Base-by-base conservation (phyloP, 2,329 filamentous ascomycete genomes). In the Calonectria leucothoes region DNA sequence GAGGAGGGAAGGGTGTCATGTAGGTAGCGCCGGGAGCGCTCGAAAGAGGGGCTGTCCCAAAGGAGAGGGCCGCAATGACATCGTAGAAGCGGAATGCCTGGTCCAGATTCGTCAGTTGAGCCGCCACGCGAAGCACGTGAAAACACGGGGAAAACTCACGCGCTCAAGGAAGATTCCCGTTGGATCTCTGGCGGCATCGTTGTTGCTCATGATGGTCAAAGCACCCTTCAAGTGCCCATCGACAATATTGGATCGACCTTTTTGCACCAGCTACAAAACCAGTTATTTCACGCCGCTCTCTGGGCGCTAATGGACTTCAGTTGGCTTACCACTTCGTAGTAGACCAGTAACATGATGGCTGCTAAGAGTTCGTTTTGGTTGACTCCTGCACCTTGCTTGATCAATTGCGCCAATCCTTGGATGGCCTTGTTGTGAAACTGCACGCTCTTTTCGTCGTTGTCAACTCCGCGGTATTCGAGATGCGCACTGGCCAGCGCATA, bases 401-500 rank as follows among this genome's bases (percentile, higher is more conserved):
- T 92, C 65, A 92, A 81, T 66, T 86, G 85, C 1, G 90, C 88
- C 45, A 93, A 82, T 0, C 89, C 90, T 76, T 90, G 88, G 29
- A 93, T 88, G 14, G 91, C 90, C 78, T 87, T 86, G 72, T 89
- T 91, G 74, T 93, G 91, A 74, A 92, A 92, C 73, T 88, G 87
- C 1, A 91, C 82, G 42, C 90, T 91, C 76, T 88, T 89, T 76
- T 92, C 90, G 25, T 84, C 81, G 27, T 87, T 88, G 31, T 87
- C 83, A 7, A 90, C 84, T 2, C 89, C 89, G 31, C 90, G 85
- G 63, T 90, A 95, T 76, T 96, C 94, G 71, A 97, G 86, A 82
- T 98, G 97, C 72, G 95, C 96, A 70, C 94, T 94, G 0, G 95
- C 91, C 10, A 98, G 86, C 0, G 95, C 95, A 72, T 94, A 95